Conservation (phyloP, 164 flowering plant genomes). For the Nymphaea thermarum region DNA sequence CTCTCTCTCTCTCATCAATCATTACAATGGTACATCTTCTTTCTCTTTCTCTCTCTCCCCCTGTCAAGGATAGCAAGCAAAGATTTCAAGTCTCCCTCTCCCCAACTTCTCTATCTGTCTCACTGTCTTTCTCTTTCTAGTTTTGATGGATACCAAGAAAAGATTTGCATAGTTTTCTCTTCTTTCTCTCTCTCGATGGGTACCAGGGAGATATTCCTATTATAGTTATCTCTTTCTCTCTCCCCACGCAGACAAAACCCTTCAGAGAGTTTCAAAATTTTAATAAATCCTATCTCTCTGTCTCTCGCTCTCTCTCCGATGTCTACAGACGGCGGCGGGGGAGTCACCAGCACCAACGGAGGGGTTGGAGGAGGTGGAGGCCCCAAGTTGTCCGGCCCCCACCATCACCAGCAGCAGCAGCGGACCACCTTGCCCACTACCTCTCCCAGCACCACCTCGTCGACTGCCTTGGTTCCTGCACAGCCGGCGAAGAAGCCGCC, state of each 20-base stretch:
- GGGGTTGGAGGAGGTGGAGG: too few relatives aligned
- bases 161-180: neutral
- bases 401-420: neutral
- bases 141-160: too few relatives aligned
- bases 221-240: neutral
- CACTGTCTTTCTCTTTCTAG: neutral
- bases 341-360: slow-evolving; percentile 18
- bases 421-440: neutral
- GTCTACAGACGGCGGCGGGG: slow-evolving; percentile 4
- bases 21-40: neutral
- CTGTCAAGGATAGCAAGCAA: neutral
- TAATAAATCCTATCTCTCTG: neutral
- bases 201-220: too few relatives aligned
- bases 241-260: neutral
- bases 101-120: neutral
- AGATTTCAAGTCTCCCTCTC: neutral
- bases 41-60: neutral
- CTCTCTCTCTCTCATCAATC: neutral
- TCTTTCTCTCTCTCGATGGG: neutral
- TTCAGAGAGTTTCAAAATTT: too few relatives aligned
- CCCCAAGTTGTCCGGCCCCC: neutral
- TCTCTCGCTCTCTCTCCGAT: slow-evolving; percentile 3
- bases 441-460: too few relatives aligned
- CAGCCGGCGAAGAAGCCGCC: slow-evolving; percentile 63
- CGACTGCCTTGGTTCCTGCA: too few relatives aligned